Percentiles rank a stretch among this genome's conserved stretches.
Conservation (phyloP, 805 yeast genomes). For the Candida andamanensis region DNA sequence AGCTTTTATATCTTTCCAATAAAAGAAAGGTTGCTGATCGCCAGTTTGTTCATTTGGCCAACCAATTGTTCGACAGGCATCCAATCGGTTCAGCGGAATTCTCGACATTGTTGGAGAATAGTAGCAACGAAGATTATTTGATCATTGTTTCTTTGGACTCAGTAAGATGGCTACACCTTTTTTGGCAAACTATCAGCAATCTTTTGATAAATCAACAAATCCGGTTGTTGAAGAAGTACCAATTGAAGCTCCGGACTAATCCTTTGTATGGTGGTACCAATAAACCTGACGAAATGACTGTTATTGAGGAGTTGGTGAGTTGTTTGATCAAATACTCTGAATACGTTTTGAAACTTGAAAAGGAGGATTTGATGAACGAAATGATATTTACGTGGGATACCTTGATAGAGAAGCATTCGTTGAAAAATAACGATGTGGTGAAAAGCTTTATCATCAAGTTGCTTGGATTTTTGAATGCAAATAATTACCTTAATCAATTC, state of each 20-base stretch:
- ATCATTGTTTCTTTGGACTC: conserved; percentile 2
- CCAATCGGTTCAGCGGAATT: conserved; percentile 21
- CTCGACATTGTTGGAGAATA: conserved; percentile 20
- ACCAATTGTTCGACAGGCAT: conserved; percentile 20
- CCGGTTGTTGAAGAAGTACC: conserved; percentile 8
- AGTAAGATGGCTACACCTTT: conserved; percentile 2
- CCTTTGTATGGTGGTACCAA: no score
- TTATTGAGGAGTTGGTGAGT: conserved; percentile 5
- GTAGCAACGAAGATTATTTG: conserved; percentile 10
- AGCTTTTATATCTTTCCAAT: conserved; percentile 9
- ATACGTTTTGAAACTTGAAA: conserved; percentile 6
- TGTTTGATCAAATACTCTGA: conserved; percentile 8
- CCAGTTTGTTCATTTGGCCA: conserved; percentile 22
- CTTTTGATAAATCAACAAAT: conserved; percentile 10
- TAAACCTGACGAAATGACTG: no score
- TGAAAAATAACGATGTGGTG: conserved; percentile 6
- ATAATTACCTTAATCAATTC: conserved; percentile 10
- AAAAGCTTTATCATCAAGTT: conserved; percentile 7
- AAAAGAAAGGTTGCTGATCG: conserved; percentile 14
- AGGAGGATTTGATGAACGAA: conserved; percentile 11
- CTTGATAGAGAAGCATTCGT: conserved; percentile 1
- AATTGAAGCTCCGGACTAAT: conserved; percentile 3
- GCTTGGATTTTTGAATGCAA: conserved; percentile 5
- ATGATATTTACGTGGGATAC: conserved; percentile 11
- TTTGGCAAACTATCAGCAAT: conserved; percentile 9